phyloP scores from a whole-genome alignment of 2,329 filamentous ascomycete genomes.

The Colletotrichum gloeosporioides region DNA sequence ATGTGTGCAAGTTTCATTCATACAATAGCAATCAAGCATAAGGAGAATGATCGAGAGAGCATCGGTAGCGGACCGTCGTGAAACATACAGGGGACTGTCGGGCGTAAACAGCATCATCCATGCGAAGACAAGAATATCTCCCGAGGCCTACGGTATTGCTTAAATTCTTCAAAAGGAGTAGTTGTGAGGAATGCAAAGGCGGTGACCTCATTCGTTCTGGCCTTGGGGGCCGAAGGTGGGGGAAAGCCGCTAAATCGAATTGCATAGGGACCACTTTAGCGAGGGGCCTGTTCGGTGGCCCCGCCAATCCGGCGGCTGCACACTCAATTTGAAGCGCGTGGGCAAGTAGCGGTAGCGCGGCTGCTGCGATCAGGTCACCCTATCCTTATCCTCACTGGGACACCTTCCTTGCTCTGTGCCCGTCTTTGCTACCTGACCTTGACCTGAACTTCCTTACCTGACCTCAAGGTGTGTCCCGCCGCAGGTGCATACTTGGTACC shows the following conservation, averaged over 20 bases:
- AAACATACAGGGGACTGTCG: background rate
- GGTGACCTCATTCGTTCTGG: conserved; percentile 16
- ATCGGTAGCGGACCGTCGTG: background rate
- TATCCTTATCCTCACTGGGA: background rate
- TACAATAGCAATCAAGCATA: background rate
- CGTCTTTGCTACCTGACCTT: background rate
- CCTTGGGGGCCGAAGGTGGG: conserved; percentile 7
- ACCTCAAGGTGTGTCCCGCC: background rate
- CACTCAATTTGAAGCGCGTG: conserved; percentile 3
- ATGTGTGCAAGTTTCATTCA: background rate
- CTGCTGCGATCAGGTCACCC: background rate
- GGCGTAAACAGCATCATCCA: conserved; percentile 6
- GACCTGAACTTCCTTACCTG: background rate
- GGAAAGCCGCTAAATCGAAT: conserved; percentile 9
- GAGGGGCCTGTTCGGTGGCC: background rate
- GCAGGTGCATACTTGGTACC: background rate
- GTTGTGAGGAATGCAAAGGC: conserved; percentile 3
- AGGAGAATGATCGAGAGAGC: background rate
- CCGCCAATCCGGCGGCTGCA: background rate
- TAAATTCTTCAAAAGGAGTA: background rate
- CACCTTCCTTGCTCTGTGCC: background rate
- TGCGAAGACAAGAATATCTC: background rate
- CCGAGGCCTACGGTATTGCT: background rate
- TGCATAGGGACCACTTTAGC: background rate
- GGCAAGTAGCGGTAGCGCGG: conserved; percentile 2